phyloP scores from a whole-genome alignment of 495 filamentous ascomycete species.

The Daldinia concentrica region DNA sequence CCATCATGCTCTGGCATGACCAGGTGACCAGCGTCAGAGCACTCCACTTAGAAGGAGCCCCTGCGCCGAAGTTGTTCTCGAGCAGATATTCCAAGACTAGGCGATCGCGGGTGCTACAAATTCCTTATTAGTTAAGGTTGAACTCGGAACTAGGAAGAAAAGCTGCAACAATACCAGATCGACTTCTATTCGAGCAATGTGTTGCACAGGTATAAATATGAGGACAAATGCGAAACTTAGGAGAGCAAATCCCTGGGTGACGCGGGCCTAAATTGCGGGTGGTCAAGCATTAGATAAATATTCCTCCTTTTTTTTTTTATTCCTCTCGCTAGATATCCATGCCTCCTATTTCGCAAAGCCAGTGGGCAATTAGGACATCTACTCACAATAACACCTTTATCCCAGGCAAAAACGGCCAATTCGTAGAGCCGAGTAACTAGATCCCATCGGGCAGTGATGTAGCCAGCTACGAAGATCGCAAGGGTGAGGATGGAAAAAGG shows the following conservation, averaged over 20 bases:
- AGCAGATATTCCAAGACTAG: constrained; percentile 86
- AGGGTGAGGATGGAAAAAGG: constrained; percentile 92
- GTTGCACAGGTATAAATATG: constrained; percentile 59
- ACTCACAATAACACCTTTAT: constrained; percentile 96
- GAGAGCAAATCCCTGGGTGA: constrained; percentile 54
- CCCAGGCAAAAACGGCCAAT: constrained; percentile 95
- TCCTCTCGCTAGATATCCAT: not conserved
- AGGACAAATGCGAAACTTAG: constrained; percentile 55
- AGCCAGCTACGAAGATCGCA: constrained; percentile 98
- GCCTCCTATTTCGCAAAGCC: constrained; percentile 2
- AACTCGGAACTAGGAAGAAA: not conserved
- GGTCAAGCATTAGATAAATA: constrained; percentile 17
- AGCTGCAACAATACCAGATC: constrained; percentile 51
- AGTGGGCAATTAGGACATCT: not conserved
- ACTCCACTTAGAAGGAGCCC: constrained; percentile 81
- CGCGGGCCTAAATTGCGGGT: constrained; percentile 50
- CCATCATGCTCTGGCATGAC: constrained; percentile 94
- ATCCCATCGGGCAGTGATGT: constrained; percentile 98
- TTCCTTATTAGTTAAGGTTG: constrained; percentile 21
- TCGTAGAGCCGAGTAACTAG: constrained; percentile 95
- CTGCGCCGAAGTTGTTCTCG: constrained; percentile 93
- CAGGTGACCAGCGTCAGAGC: constrained; percentile 45
- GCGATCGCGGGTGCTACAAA: constrained; percentile 82
- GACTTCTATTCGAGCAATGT: constrained; percentile 56
- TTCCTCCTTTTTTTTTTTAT: not conserved